Conservation (phyloP, 2,329 filamentous ascomycete genomes). For the Tolypocladium endophyticum region DNA sequence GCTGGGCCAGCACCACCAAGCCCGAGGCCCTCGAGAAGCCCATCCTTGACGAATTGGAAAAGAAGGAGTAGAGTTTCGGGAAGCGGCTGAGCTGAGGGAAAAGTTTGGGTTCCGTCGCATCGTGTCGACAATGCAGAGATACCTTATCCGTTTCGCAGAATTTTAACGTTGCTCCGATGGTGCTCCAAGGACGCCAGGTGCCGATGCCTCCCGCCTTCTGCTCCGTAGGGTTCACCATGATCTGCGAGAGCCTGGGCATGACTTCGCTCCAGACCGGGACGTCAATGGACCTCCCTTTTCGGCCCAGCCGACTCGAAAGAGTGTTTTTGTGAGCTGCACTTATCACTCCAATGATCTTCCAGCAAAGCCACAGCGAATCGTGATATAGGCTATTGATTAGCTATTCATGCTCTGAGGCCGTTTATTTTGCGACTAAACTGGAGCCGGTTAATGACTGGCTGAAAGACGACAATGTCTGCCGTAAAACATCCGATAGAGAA, state of each 20-base stretch:
- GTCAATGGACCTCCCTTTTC: no score
- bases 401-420: not conserved
- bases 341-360: no score
- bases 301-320: no score
- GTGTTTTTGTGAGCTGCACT: no score
- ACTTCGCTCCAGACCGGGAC: not conserved
- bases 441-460: no score
- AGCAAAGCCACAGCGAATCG: no score
- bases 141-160: not conserved
- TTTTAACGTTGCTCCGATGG: not conserved
- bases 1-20: conserved; percentile 84
- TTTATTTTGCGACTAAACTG: not conserved
- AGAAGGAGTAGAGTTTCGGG: conserved; percentile 18
- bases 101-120: not conserved
- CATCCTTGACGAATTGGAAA: conserved; percentile 65
- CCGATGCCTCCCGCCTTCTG: not conserved
- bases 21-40: conserved; percentile 67
- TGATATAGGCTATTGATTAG: no score
- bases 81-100: not conserved
- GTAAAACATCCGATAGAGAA: not conserved
- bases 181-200: not conserved
- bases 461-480: no score
- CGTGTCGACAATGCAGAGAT: not conserved
- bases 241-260: not conserved
- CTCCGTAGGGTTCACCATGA: not conserved